Evolutionary conservation across 257 asterid genomes (phyloP), one percentile per base, ranked within the genome.

Genomic region (Apocynum venetum): DNA sequence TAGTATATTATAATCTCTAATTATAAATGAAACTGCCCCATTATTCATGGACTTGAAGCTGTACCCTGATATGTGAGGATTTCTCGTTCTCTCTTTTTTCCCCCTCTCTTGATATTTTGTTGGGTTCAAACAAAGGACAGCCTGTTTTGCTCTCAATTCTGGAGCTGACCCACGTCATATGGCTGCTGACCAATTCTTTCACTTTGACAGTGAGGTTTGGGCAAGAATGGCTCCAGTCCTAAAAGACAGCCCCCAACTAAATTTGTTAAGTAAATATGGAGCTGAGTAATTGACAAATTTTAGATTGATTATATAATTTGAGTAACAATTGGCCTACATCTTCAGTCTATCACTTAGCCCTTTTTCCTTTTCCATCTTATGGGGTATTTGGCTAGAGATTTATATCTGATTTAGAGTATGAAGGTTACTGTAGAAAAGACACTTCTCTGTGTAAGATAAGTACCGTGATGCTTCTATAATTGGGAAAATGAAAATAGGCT

Each of bases 191-290:
- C 20, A 8, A 15, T 36, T 25, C 13, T 57, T 40, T 12, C n/a
- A 8, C 11, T 63, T 35, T 38, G 12, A 7, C 14, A 67, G 61
- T 49, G 17, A 61, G 73, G 36, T 47, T 48, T n/a, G 57, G 65
- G 40, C 68, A 49, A 20, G 53, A n/a, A 61, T 48, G 36, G 15
- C 76, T 61, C n/a, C 46, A 15, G 14, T 48, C 44, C 43, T 48
- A 56, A 59, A 71, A 71, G 66, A 59, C 81, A 48, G 38, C 55
- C 73, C 59, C 38, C 44, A 44, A 71, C 44, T 14, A 36, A 52
- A 44, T 57, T 38, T 46, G 41, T 55, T 15, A 55, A 49, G 11
- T 38, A 13, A 41, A 71, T 44, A 31, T 5, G 57, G 49, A 36
- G 49, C 6, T 49, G 19, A 64, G 70, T 20, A 53, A n/a, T 36